phyloP scores from a whole-genome alignment of 805 yeast species.

The Kluyveromyces lactis region DNA sequence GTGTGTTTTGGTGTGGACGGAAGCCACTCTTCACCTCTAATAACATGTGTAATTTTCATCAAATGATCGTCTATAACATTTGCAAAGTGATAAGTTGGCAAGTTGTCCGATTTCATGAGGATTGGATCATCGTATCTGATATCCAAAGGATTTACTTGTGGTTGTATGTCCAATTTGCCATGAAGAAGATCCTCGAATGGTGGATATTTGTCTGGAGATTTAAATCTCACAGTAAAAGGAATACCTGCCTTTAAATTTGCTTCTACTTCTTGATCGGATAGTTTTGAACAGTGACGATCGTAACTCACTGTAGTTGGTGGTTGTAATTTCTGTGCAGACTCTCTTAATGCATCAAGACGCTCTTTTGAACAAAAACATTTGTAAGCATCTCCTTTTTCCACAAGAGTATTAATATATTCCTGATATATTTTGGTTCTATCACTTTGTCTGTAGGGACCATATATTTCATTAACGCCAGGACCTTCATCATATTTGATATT shows the following conservation, averaged over 20 bases:
- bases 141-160: constrained; percentile 64
- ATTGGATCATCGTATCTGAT: constrained; percentile 84
- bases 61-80: constrained; percentile 91
- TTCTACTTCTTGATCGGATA: constrained; percentile 35
- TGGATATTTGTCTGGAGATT: constrained; percentile 66
- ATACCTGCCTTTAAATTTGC: constrained; percentile 28
- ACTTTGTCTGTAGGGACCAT: constrained; percentile 80
- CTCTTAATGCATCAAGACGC: constrained; percentile 57
- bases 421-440: constrained; percentile 62
- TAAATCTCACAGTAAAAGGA: constrained; percentile 59
- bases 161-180: constrained; percentile 68
- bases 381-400: constrained; percentile 69
- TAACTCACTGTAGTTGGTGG: constrained; percentile 93
- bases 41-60: constrained; percentile 89
- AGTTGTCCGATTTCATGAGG: constrained; percentile 81
- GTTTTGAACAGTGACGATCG: constrained; percentile 67
- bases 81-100: constrained; percentile 96
- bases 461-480: constrained; percentile 37
- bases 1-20: constrained; percentile 93
- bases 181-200: constrained; percentile 66
- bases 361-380: constrained; percentile 82
- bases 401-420: constrained; percentile 46
- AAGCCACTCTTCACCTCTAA: constrained; percentile 97
- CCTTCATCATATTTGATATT: constrained; percentile 76
- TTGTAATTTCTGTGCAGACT: constrained; percentile 59